Base-by-base conservation (phyloP, 805 yeast species). In the Hanseniaspora occidentalis region DNA sequence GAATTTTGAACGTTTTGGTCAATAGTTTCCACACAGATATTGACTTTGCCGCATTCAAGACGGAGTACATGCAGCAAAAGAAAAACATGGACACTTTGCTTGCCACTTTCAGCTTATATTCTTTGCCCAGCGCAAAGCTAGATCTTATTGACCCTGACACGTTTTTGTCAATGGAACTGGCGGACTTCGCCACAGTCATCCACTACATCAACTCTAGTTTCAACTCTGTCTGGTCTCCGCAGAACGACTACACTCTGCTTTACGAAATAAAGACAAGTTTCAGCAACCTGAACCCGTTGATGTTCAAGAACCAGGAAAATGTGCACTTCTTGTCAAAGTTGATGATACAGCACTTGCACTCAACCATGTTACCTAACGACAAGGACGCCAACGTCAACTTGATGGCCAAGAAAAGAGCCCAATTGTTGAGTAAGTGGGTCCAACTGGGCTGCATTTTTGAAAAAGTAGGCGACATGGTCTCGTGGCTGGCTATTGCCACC, bases 401-500 rank as follows among this genome's bases (percentile, higher is more conserved):
- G n/a, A 23, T 43, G 10, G 46, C 57, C 14, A 46, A 43, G 43
- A 55, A 58, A 23, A 69, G 92, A 43, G 94, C 94, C 1, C 60
- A 71, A 33, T 52, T 86, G 3, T 57, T 89, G 27, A 75, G 77
- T 36, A 79, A 76, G 53, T 89, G 97, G 97, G 81, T 88, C 34
- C 76, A 77, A 45, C 65, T 89, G 35, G 97, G 96, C 3, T 75
- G 80, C 46, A 63, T 67, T 21, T 72, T 89, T 45, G 92, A 84
- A 51, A 73, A 73, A 44, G 64, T 73, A 23, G 97, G 97, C 38
- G 94, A 89, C 55, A 84, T 85, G 88, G 88, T 86, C 0, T 79
- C 92, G 23, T 89, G 96, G 96, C 64, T 85, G 19, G 95, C 95
- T 0, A 76, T 89, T 48, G 84, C 95, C 1, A 77, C 92, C 0